phyloP scores from a whole-genome alignment of 805 yeast genomes.

The Myxozyma melibiosi region DNA sequence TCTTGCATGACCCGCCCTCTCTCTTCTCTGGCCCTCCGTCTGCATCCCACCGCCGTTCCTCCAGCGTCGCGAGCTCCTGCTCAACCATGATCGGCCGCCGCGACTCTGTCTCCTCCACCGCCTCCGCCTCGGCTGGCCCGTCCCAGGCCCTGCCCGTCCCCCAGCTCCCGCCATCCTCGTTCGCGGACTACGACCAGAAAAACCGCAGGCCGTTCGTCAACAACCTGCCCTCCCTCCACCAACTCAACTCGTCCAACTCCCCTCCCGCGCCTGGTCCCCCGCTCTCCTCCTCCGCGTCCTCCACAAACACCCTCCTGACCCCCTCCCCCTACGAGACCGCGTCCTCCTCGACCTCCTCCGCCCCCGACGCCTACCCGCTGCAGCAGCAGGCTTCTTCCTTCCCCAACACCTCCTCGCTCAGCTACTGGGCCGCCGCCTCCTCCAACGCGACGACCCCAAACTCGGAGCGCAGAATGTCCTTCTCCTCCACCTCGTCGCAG shows the following conservation, averaged over 20 bases:
- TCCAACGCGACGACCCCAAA: constrained; percentile 19
- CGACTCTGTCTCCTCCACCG: constrained; percentile 5
- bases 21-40: not conserved
- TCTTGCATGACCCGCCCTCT: not conserved
- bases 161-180: constrained; percentile 6
- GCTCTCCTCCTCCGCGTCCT: constrained; percentile 8
- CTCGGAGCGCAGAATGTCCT: constrained; percentile 9
- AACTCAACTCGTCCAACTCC: constrained; percentile 9
- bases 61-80: not conserved
- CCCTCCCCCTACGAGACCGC: constrained; percentile 18
- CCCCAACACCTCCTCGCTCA: constrained; percentile 19
- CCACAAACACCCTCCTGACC: constrained; percentile 10
- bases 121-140: not conserved
- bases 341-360: constrained; percentile 1
- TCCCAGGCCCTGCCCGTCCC: too few species aligned
- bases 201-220: constrained; percentile 16
- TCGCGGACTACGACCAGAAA: constrained; percentile 11
- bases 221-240: constrained; percentile 28
- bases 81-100: constrained; percentile 6
- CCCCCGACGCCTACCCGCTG: not conserved
- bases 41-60: not conserved
- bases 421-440: constrained; percentile 29
- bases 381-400: constrained; percentile 19
- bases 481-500: constrained; percentile 23
- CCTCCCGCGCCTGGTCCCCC: constrained; percentile 8